These are phyloP conservation scores for Yamadazyma sp. DNA, from an alignment of 805 yeast genomes.

Conservation along the genomic window DNA sequence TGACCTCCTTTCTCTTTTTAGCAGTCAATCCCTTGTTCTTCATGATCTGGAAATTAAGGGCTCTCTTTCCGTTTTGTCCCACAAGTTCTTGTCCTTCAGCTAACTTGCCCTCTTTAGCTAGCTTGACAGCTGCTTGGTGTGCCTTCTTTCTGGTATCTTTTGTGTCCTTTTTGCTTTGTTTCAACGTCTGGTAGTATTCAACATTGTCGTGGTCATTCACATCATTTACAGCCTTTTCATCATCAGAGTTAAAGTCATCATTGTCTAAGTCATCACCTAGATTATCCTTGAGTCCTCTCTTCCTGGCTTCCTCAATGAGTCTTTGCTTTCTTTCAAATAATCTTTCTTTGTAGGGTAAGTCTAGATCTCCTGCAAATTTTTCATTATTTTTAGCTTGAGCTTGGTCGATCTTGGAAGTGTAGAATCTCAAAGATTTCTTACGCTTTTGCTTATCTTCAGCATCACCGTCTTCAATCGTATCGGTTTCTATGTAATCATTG, in stretches of 20 bases:
- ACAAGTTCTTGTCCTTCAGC: constrained; percentile 66
- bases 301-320: constrained; percentile 81
- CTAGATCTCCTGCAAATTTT: constrained; percentile 73
- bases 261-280: constrained; percentile 57
- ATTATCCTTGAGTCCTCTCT: constrained; percentile 60
- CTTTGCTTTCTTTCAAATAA: constrained; percentile 87
- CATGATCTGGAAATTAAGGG: constrained; percentile 88
- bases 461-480: constrained; percentile 72
- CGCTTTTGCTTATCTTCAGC: constrained; percentile 80
- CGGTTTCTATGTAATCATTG: constrained; percentile 68
- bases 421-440: constrained; percentile 83
- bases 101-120: constrained; percentile 82
- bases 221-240: constrained; percentile 34
- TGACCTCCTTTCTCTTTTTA: constrained; percentile 86
- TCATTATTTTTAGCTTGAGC: constrained; percentile 56
- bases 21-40: constrained; percentile 97
- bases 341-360: constrained; percentile 88
- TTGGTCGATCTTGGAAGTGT: constrained; percentile 95
- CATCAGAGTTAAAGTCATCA: constrained; percentile 51
- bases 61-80: constrained; percentile 88
- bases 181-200: constrained; percentile 60
- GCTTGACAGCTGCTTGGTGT: constrained; percentile 69
- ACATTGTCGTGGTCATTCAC: constrained; percentile 34
- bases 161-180: constrained; percentile 45
- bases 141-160: constrained; percentile 58